phyloP scores from a whole-genome alignment of 2,329 filamentous ascomycete species.

The Metarhizium robertsii region DNA sequence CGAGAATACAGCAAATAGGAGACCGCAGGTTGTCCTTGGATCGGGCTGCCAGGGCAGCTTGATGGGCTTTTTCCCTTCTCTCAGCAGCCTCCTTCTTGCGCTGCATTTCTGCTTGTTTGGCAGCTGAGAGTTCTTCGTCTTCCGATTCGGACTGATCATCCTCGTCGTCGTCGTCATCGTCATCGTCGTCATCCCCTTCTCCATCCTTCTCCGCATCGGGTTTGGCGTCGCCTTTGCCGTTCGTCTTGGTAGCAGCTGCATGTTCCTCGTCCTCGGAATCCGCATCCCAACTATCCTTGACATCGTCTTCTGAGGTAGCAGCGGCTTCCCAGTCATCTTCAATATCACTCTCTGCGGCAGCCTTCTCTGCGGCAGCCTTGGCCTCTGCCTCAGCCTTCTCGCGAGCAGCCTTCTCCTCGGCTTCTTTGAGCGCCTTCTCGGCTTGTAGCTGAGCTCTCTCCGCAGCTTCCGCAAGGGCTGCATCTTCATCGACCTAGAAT shows the following conservation, averaged over 20 bases:
- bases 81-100: constrained; percentile 85
- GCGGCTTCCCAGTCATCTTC: constrained; percentile 86
- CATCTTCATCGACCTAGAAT: constrained; percentile 58
- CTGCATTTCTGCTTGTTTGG: constrained; percentile 60
- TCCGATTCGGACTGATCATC: constrained; percentile 47
- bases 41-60: constrained; percentile 81
- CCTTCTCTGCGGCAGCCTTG: constrained; percentile 43
- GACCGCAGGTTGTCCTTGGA: constrained; percentile 93
- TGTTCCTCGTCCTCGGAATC: constrained; percentile 61
- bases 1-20: constrained; percentile 98
- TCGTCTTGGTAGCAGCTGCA: constrained; percentile 18
- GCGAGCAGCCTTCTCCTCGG: constrained; percentile 48
- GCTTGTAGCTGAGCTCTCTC: constrained; percentile 60
- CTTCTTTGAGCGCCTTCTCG: constrained; percentile 54
- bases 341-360: constrained; percentile 48
- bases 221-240: constrained; percentile 24
- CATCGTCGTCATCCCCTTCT: constrained; percentile 11
- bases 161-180: constrained; percentile 18
- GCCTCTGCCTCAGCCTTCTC: constrained; percentile 49
- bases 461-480: constrained; percentile 68
- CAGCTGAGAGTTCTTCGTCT: constrained; percentile 67
- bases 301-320: constrained; percentile 60
- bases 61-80: constrained; percentile 78
- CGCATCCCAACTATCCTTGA: constrained; percentile 95
- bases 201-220: constrained; percentile 31